Evolutionary conservation across 169 alveolate species (phyloP).

Genomic region (Eimeria praecox): DNA sequence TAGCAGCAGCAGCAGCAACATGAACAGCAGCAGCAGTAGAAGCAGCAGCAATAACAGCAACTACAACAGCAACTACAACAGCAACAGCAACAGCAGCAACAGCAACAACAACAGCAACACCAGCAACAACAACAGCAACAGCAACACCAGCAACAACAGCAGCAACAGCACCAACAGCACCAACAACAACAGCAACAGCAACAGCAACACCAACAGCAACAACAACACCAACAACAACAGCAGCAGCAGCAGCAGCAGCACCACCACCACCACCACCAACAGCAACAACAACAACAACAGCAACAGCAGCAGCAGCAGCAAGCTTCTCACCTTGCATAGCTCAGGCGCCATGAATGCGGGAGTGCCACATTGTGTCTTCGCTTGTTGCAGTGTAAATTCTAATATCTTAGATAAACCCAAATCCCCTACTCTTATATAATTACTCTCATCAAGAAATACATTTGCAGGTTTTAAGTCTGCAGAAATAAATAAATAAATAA

Average conservation of each 20-base stretch:
- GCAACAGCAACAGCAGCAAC: conserved; percentile 15
- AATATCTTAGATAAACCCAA: conserved; percentile 97
- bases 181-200: neutral
- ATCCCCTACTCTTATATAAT: conserved; percentile 95
- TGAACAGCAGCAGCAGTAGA: neutral
- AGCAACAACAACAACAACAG: neutral
- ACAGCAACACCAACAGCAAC: too few relatives aligned
- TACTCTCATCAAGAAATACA: conserved; percentile 93
- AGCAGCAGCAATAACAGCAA: neutral
- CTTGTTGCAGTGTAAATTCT: conserved; percentile 96
- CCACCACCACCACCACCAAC: neutral
- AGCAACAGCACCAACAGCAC: neutral
- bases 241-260: neutral
- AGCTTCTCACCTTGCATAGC: conserved; percentile 89
- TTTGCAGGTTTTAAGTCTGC: conserved; percentile 94
- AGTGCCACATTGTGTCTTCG: conserved; percentile 99
- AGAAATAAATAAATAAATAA: neutral
- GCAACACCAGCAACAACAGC: neutral
- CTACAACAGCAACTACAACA: neutral
- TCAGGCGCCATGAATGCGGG: conserved; percentile 99
- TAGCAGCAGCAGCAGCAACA: conserved; percentile 10
- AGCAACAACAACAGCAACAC: neutral
- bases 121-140: neutral
- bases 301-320: conserved; percentile 5
- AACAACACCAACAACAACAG: too few relatives aligned